These are phyloP conservation scores for Herpomyces periplanetae DNA, from an alignment of 2,329 filamentous ascomycete species.

Conservation along the genomic window DNA sequence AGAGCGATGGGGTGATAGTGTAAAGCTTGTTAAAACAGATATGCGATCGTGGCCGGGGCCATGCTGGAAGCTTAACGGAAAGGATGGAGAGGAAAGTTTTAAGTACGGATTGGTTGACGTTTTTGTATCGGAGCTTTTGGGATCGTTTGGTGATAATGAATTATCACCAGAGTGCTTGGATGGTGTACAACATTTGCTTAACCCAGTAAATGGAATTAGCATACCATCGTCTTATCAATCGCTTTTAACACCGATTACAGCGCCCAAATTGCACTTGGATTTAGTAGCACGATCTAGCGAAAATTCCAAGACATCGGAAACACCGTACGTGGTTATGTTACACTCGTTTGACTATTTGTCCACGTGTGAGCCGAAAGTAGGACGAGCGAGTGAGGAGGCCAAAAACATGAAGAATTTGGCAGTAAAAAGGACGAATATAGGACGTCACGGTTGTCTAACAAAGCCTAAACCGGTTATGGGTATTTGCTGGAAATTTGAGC, in stretches of 20 bases:
- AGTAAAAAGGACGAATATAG: too few relatives aligned
- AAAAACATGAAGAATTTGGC: too few relatives aligned
- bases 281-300: constrained; percentile 19
- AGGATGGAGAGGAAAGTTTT: constrained; percentile 9
- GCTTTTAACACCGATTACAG: constrained; percentile 60
- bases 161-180: constrained; percentile 84
- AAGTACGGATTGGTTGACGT: constrained; percentile 40
- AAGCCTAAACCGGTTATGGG: too few relatives aligned
- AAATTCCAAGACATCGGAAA: constrained; percentile 39
- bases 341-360: constrained; percentile 61
- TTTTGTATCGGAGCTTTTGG: constrained; percentile 62
- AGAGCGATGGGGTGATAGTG: constrained; percentile 30
- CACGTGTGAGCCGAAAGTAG: constrained; percentile 13
- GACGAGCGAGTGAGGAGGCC: too few relatives aligned
- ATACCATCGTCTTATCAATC: constrained; percentile 80
- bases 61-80: constrained; percentile 4
- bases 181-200: constrained; percentile 66
- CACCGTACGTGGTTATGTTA: constrained; percentile 73
- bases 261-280: constrained; percentile 49
- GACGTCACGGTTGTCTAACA: too few relatives aligned
- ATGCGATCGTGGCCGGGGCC: constrained; percentile 91
- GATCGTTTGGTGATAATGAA: constrained; percentile 87
- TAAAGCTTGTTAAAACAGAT: constrained; percentile 70
- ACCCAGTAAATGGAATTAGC: constrained; percentile 41
- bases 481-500: constrained; percentile 45